Conservation (phyloP, 257 asterid genomes). For the Datura wrightii region DNA sequence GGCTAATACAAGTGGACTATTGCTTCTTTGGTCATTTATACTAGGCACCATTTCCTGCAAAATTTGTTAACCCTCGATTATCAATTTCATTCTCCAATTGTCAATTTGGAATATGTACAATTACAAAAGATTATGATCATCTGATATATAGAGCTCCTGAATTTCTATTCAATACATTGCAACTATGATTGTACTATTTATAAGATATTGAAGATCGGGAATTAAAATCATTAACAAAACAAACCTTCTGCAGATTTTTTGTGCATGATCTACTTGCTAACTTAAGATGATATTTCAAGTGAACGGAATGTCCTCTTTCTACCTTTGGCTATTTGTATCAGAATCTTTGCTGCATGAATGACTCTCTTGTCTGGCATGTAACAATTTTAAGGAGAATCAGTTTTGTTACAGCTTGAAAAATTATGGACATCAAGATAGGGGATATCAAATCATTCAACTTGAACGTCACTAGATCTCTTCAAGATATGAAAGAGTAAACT, state of each 20-base stretch:
- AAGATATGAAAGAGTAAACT: too few relatives aligned
- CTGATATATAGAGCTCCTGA: not conserved
- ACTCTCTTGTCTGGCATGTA: too few relatives aligned
- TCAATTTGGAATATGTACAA: not conserved
- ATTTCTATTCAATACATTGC: not conserved
- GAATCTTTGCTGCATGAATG: too few relatives aligned
- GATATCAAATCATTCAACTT: too few relatives aligned
- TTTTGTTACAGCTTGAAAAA: too few relatives aligned
- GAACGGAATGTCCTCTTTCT: not conserved
- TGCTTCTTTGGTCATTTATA: not conserved
- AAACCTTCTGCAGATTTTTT: not conserved
- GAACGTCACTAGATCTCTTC: too few relatives aligned
- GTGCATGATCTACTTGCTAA: not conserved
- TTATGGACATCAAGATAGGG: too few relatives aligned
- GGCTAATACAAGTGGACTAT: constrained; percentile 38
- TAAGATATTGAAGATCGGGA: not conserved
- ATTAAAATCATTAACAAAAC: not conserved
- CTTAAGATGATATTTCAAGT: not conserved
- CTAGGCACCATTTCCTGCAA: not conserved
- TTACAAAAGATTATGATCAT: not conserved
- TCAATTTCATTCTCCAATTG: not conserved
- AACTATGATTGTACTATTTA: not conserved
- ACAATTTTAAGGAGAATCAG: too few relatives aligned
- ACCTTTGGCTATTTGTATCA: too few relatives aligned
- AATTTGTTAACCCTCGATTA: not conserved